Evolutionary conservation across 2,329 filamentous ascomycete species (phyloP), one percentile per base, ranked within the genome.

Genomic region (Chalaropsis ovoidea): DNA sequence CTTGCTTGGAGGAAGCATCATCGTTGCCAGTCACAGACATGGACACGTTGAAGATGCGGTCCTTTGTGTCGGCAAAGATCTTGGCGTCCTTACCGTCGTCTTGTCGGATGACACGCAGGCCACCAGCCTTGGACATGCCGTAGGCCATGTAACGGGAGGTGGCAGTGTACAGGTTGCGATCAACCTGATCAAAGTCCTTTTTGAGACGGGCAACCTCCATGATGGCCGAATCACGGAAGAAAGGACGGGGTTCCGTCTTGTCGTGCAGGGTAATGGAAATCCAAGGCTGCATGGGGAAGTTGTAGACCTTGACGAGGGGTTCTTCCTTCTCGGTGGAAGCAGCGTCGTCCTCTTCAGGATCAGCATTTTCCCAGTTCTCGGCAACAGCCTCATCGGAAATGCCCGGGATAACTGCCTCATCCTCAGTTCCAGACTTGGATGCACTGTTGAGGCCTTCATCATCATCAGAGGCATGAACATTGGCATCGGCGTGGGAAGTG

Each of bases 131-230:
- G 54, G 89, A 89, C 79, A 96, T 89, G 54, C 90, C 91, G 72
- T 97, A 99, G 5, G 90, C 87, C 75, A 99, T 97, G 77, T 94
- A 96, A 68, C 87, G 88, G 72, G 90, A 86, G 31, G 90, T 93
- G 19, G 93, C 92, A 4, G 92, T 88, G 62, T 93, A 93, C 41
- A 99, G 82, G 69, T 92, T 95, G 69, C 95, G 89, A 73, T 99
- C 94, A 68, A 96, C 87, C 77, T 97, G 94, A 72, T 99, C 94
- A 71, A 97, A 97, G 4, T 96, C 91, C 77, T 97, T 97, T 81
- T 96, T 96, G 69, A 97, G 81, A 67, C 91, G 85, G 63, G 94
- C 93, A 73, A 99, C 94, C 71, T 96, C 90, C 80, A 96, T 89
- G 71, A 96, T 86, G 54, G 87, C 83, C 70, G 93, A 88, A 66